Evolutionary conservation across 1,139 yeast species (phyloP).

Genomic region (Blastobotrys persicus): DNA sequence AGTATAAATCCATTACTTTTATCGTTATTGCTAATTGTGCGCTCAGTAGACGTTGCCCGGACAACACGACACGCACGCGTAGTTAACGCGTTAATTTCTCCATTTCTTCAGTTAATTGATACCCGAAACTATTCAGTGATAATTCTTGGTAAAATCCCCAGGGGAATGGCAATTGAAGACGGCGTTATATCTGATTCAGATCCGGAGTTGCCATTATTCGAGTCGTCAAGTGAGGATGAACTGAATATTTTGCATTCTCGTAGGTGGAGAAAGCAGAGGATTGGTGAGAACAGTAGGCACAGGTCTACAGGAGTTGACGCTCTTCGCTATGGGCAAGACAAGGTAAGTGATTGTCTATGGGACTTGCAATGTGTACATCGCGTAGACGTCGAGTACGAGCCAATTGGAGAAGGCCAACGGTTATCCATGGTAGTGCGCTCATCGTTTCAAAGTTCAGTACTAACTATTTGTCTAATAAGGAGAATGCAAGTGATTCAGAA

Average conservation of each 20-base stretch:
- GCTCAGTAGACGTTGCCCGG: neutral
- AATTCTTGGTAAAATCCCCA: neutral
- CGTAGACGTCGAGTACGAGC: no score
- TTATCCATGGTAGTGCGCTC: no score
- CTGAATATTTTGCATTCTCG: neutral
- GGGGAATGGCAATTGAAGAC: slow-evolving; percentile 2
- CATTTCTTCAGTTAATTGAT: neutral
- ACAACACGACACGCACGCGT: neutral
- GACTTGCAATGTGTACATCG: no score
- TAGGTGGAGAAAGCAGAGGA: neutral
- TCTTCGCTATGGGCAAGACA: no score
- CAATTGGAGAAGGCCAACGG: no score
- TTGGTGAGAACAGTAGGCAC: neutral
- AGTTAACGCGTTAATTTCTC: neutral
- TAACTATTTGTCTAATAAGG: neutral
- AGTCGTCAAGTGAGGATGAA: slow-evolving; percentile 4
- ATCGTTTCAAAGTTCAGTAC: neutral
- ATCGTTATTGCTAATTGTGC: no score
- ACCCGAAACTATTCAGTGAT: neutral
- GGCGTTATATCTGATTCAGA: slow-evolving; percentile 4
- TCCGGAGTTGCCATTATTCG: neutral
- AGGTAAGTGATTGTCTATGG: no score
- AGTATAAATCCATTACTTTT: no score
- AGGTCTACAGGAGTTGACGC: no score
- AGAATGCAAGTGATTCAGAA: neutral